Evolutionary conservation across 2,329 filamentous ascomycete species (phyloP).

Genomic region (Chrysosporium queenslandicum): DNA sequence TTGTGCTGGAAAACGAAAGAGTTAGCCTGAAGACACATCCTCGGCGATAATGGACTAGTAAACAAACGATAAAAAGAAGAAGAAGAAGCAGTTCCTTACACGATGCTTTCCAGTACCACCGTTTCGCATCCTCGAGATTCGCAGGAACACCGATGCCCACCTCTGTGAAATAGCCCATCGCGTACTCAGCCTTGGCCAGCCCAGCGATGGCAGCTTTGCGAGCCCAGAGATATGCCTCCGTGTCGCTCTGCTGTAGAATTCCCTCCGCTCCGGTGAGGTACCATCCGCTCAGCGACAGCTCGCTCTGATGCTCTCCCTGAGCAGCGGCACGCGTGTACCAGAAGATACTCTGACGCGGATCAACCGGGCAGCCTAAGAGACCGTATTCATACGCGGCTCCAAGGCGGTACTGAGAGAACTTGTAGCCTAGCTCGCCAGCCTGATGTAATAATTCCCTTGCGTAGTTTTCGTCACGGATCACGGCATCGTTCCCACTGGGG

Average conservation of each 20-base stretch:
- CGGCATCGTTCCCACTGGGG: constrained; percentile 52
- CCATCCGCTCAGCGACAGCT: constrained; percentile 79
- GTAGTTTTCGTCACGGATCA: constrained; percentile 73
- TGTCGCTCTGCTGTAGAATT: constrained; percentile 82
- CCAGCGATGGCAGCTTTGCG: constrained; percentile 83
- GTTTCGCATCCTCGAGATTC: constrained; percentile 87
- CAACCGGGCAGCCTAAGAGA: constrained; percentile 67
- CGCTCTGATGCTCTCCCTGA: constrained; percentile 88
- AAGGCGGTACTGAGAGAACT: constrained; percentile 84
- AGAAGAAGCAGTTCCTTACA: constrained; percentile 51
- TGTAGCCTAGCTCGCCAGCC: constrained; percentile 82
- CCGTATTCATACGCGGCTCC: constrained; percentile 88
- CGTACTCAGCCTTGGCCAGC: constrained; percentile 88
- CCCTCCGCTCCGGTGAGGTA: constrained; percentile 86
- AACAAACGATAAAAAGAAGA: constrained; percentile 3
- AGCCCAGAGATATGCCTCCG: constrained; percentile 94
- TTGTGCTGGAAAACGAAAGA: constrained; percentile 56
- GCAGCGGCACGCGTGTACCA: constrained; percentile 90
- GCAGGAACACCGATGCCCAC: constrained; percentile 80
- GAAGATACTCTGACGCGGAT: constrained; percentile 73
- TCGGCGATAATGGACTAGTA: constrained; percentile 21
- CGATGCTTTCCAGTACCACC: constrained; percentile 96
- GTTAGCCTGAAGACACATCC: neutral
- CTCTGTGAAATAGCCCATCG: constrained; percentile 96
- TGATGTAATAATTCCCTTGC: constrained; percentile 72